phyloP scores from a whole-genome alignment of 1,284 basidiomycete genomes.

The Cryptococcus sp. region DNA sequence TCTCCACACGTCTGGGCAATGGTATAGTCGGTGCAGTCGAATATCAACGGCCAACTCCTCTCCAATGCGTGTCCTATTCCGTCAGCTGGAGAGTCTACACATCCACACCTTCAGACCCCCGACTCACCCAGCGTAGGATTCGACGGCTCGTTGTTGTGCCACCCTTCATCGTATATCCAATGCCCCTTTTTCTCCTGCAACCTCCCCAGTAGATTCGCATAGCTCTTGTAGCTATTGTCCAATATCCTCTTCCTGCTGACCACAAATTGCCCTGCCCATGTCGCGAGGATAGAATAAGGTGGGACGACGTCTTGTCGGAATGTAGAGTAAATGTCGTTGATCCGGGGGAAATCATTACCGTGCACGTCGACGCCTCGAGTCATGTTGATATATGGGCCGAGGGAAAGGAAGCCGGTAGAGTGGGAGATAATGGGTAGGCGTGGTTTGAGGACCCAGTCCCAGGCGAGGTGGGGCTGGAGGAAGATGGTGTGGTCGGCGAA shows the following conservation, averaged over 20 bases:
- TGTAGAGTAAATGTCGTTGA: constrained; percentile 27
- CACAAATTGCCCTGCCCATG: constrained; percentile 43
- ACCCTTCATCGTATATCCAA: constrained; percentile 39
- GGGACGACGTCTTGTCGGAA: constrained; percentile 29
- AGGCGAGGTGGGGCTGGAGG: constrained; percentile 40
- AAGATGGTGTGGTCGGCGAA: constrained; percentile 19
- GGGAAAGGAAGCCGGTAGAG: constrained; percentile 37
- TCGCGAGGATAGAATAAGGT: constrained; percentile 17
- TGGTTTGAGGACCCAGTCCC: constrained; percentile 39
- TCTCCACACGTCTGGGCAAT: constrained; percentile 20
- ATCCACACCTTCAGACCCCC: background rate
- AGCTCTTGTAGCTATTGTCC: constrained; percentile 17
- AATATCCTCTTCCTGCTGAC: constrained; percentile 32
- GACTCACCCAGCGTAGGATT: constrained; percentile 34
- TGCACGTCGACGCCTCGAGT: constrained; percentile 24
- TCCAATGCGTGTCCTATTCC: constrained; percentile 37
- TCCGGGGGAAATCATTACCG: constrained; percentile 21
- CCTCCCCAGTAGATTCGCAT: constrained; percentile 22
- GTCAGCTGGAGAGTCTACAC: constrained; percentile 3
- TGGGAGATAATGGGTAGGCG: constrained; percentile 22
- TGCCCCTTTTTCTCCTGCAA: constrained; percentile 33
- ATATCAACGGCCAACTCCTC: constrained; percentile 37
- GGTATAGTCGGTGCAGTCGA: constrained; percentile 25
- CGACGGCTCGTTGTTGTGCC: constrained; percentile 26
- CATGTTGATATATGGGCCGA: constrained; percentile 38